A percentile compares a stretch with the other conserved stretches of the same genome.
Evolutionary conservation across 2,329 filamentous ascomycete genomes (phyloP).

Genomic region (Diplodia mutila): DNA sequence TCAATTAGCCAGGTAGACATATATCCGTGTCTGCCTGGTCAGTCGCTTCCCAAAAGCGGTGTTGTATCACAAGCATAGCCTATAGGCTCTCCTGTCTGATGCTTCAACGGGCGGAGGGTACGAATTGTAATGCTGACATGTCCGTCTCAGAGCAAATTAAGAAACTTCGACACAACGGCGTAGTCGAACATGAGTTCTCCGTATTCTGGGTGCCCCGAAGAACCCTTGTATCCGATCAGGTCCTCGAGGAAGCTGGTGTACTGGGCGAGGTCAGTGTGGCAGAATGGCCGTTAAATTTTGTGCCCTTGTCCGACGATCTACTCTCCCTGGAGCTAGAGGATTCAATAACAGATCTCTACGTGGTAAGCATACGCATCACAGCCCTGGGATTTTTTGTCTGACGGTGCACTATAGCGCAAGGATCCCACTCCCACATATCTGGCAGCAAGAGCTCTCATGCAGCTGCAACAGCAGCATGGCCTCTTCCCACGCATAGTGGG

Average conservation of each 20-base stretch:
- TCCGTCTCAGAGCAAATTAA: constrained; percentile 80
- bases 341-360: constrained; percentile 83
- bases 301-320: constrained; percentile 88
- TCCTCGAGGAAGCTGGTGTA: constrained; percentile 90
- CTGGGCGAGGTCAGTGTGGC: constrained; percentile 88
- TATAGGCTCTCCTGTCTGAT: constrained; percentile 11
- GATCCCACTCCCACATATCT: constrained; percentile 90
- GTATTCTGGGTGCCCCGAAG: constrained; percentile 95
- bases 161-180: constrained; percentile 82
- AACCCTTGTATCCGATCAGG: constrained; percentile 85
- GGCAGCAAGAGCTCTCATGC: constrained; percentile 90
- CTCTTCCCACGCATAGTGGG: constrained; percentile 93
- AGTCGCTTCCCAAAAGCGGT: constrained; percentile 20
- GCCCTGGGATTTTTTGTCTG: constrained; percentile 30
- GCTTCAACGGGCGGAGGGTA: background rate
- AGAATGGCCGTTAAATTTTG: constrained; percentile 86
- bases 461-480: constrained; percentile 86
- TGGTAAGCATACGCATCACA: constrained; percentile 54
- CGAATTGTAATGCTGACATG: constrained; percentile 54
- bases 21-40: constrained; percentile 3
- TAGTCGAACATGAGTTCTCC: constrained; percentile 92
- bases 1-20: constrained; percentile 18
- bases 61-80: constrained; percentile 8
- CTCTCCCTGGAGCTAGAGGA: constrained; percentile 88
- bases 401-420: constrained; percentile 61